Evolutionary conservation across 2,329 filamentous ascomycete species (phyloP).

Genomic region (Pestalotiopsis sp.): DNA sequence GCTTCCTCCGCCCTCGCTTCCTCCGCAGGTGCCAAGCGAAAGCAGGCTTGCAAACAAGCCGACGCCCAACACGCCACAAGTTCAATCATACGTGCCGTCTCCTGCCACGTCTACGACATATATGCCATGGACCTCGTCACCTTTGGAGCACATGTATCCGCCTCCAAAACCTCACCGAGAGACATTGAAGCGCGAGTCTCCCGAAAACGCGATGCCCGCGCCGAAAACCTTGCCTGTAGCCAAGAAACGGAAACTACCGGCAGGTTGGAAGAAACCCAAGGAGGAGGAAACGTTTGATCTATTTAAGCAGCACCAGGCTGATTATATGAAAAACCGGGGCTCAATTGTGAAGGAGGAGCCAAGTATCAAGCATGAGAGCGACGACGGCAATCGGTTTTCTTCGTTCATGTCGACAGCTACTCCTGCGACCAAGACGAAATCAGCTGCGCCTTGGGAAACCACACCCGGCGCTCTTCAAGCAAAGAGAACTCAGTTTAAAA

Average conservation of each 20-base stretch:
- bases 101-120: constrained; percentile 31
- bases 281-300: neutral
- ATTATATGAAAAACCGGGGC: neutral
- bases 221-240: constrained; percentile 33
- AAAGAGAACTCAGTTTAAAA: constrained; percentile 75
- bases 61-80: constrained; percentile 25
- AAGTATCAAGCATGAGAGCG: neutral
- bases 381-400: neutral
- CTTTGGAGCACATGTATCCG: constrained; percentile 49
- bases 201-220: constrained; percentile 30
- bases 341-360: neutral
- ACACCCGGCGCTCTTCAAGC: constrained; percentile 76
- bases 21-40: constrained; percentile 24
- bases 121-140: constrained; percentile 75
- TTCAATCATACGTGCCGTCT: constrained; percentile 20
- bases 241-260: constrained; percentile 72
- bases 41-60: constrained; percentile 21
- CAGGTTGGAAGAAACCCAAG: constrained; percentile 28
- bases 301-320: neutral
- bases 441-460: constrained; percentile 66
- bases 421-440: constrained; percentile 37
- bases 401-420: constrained; percentile 23
- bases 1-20: constrained; percentile 39
- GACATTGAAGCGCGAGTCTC: constrained; percentile 46
- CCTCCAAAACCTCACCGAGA: constrained; percentile 32